Conservation (phyloP, 2,329 filamentous ascomycete genomes). For the Epichloe glyceriae region DNA sequence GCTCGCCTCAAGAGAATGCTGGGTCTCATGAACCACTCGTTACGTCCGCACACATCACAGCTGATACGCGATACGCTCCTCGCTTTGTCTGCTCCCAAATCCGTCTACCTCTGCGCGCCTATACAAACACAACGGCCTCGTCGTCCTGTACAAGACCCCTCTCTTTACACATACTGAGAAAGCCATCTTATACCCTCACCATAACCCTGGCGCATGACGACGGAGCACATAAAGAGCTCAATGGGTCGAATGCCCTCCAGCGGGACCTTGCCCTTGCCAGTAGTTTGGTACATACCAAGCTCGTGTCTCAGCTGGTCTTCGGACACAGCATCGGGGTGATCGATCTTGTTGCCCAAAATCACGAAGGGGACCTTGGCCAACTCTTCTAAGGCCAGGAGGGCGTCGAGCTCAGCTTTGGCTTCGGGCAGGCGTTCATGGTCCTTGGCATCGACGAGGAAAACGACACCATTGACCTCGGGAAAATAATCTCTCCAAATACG, state of each 20-base stretch:
- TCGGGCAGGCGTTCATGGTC: constrained; percentile 90
- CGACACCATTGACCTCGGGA: constrained; percentile 89
- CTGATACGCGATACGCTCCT: background rate
- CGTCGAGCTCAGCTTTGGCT: constrained; percentile 94
- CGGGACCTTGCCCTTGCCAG: constrained; percentile 87
- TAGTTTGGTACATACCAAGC: constrained; percentile 90
- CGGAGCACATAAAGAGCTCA: constrained; percentile 98
- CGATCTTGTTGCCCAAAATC: constrained; percentile 97
- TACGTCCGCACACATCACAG: background rate
- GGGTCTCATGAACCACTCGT: constrained; percentile 15
- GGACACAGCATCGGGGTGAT: constrained; percentile 87
- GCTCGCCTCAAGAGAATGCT: constrained; percentile 24
- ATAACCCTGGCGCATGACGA: constrained; percentile 95
- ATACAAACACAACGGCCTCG: background rate
- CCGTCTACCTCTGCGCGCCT: background rate
- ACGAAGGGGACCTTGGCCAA: constrained; percentile 91
- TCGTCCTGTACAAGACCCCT: background rate
- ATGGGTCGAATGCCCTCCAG: constrained; percentile 87
- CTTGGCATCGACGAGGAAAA: constrained; percentile 96
- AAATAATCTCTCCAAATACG: constrained; percentile 96
- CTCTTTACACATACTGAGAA: constrained; percentile 70
- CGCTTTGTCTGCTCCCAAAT: background rate
- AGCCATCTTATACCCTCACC: constrained; percentile 86
- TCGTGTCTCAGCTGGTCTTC: constrained; percentile 92
- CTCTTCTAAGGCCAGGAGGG: constrained; percentile 92